Evolutionary conservation across 805 yeast genomes (phyloP).

Genomic region (Scheffersomyces amazonensis): DNA sequence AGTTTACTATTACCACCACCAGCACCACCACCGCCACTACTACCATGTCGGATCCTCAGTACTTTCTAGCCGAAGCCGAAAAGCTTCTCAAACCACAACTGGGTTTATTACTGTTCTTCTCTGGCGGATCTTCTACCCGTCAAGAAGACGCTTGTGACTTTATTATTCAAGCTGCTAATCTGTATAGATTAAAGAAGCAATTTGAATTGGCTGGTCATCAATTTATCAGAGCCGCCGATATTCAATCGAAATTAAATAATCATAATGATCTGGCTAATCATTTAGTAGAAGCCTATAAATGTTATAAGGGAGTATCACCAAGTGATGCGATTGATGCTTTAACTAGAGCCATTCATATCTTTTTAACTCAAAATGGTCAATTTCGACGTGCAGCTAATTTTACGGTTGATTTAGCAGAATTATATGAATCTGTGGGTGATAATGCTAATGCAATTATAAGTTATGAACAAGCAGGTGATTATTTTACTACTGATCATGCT

Average conservation of each 20-base stretch:
- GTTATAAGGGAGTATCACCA: constrained; percentile 73
- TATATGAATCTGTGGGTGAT: constrained; percentile 76
- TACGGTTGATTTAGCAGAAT: constrained; percentile 83
- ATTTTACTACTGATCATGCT: constrained; percentile 92
- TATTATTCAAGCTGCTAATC: constrained; percentile 91
- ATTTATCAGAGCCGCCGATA: constrained; percentile 81
- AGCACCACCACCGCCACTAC: too few relatives aligned
- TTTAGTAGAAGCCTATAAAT: constrained; percentile 85
- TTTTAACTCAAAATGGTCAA: constrained; percentile 82
- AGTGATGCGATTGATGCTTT: constrained; percentile 74
- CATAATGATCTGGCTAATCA: constrained; percentile 92
- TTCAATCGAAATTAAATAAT: constrained; percentile 69
- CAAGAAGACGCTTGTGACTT: constrained; percentile 92
- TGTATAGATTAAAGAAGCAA: constrained; percentile 74
- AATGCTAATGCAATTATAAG: constrained; percentile 65
- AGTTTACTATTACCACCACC: too few relatives aligned
- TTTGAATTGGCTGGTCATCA: constrained; percentile 73
- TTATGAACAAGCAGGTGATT: constrained; percentile 93
- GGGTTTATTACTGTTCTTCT: constrained; percentile 63
- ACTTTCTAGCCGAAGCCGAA: constrained; percentile 43
- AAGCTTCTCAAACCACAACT: constrained; percentile 53
- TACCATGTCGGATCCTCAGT: constrained; percentile 42
- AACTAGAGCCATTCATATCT: constrained; percentile 73
- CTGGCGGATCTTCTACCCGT: constrained; percentile 63
- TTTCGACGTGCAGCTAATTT: constrained; percentile 95